These are phyloP conservation scores for Echinosophora koreensis DNA, from an alignment of 306 rosid species.

Conservation along the genomic window DNA sequence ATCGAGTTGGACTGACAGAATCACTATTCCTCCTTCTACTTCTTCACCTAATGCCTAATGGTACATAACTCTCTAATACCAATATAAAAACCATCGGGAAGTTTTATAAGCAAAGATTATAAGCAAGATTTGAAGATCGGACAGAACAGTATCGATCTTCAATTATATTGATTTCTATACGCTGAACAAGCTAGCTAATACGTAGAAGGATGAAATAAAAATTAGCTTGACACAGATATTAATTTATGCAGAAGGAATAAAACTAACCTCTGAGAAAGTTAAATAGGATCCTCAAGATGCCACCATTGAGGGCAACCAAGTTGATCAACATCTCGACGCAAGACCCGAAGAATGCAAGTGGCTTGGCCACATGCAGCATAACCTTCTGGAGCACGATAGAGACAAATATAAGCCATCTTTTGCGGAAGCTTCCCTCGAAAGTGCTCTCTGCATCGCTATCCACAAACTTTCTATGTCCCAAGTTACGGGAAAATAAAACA, in stretches of 20 bases:
- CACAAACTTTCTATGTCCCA: constrained; percentile 52
- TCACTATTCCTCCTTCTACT: too few species aligned
- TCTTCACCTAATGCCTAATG: too few species aligned
- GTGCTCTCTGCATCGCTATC: constrained; percentile 41
- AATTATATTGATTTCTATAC: neutral
- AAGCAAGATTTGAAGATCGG: too few species aligned
- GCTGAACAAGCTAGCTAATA: neutral
- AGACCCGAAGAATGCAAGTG: constrained; percentile 54
- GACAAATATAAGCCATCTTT: constrained; percentile 62
- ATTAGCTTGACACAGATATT: neutral
- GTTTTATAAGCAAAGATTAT: too few species aligned
- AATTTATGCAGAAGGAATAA: neutral
- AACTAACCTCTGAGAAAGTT: constrained; percentile 60
- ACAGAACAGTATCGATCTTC: neutral
- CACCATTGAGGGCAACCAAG: constrained; percentile 54
- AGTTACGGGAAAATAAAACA: constrained; percentile 52
- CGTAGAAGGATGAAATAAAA: neutral
- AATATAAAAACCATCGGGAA: too few species aligned
- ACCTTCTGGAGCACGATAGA: constrained; percentile 64
- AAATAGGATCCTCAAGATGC: constrained; percentile 42
- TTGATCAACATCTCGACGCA: constrained; percentile 55
- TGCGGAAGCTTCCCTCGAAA: constrained; percentile 50
- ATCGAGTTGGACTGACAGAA: too few species aligned
- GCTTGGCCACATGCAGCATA: constrained; percentile 48
- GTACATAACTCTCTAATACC: too few species aligned